These are phyloP conservation scores for Ophiostoma ips DNA, from an alignment of 2,329 filamentous ascomycete genomes.

Conservation along the genomic window DNA sequence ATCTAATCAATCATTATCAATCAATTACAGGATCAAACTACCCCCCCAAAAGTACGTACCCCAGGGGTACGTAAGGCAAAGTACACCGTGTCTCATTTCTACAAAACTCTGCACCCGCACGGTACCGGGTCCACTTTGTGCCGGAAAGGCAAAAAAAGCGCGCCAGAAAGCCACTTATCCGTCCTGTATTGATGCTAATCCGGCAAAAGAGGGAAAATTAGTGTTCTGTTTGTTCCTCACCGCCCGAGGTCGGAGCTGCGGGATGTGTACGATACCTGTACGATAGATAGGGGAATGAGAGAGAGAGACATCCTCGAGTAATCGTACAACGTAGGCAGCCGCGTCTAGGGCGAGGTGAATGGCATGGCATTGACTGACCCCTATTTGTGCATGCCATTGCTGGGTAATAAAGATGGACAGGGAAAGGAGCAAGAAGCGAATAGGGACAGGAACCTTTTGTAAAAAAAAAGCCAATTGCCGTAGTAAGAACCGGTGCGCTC, in stretches of 20 bases:
- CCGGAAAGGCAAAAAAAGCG: too few relatives aligned
- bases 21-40: constrained; percentile 2
- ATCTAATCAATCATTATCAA: constrained; percentile 6
- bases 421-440: too few relatives aligned
- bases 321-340: neutral
- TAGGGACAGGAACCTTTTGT: too few relatives aligned
- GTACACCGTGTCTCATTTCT: constrained; percentile 3
- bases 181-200: too few relatives aligned
- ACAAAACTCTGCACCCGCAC: constrained; percentile 2
- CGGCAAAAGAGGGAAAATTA: too few relatives aligned
- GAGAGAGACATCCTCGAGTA: neutral
- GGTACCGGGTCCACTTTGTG: neutral
- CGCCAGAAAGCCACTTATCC: too few relatives aligned
- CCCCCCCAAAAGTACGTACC: too few relatives aligned
- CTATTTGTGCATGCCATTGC: neutral
- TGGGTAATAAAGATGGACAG: too few relatives aligned
- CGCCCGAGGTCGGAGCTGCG: constrained; percentile 8
- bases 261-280: too few relatives aligned
- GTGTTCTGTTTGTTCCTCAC: neutral
- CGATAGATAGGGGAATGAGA: neutral
- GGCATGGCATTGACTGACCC: neutral
- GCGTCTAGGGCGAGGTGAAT: too few relatives aligned
- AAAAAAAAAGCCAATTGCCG: too few relatives aligned
- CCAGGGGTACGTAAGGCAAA: neutral
- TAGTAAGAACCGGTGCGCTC: too few relatives aligned